Conservation (phyloP, 768 basidiomycete species). For the Epithele typhae region DNA sequence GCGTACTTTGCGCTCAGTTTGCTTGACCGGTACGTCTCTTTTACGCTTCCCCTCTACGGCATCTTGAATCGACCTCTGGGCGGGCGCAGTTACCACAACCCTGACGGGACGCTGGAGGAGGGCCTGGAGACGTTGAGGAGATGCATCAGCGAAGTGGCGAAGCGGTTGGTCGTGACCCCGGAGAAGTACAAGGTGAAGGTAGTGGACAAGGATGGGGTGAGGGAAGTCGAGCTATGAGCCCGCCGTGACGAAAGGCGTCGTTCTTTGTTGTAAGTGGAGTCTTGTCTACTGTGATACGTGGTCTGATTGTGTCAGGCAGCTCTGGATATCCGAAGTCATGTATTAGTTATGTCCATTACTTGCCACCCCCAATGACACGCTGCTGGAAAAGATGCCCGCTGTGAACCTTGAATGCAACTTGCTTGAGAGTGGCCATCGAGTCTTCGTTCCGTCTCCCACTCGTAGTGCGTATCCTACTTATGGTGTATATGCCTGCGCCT, state of each 20-base stretch:
- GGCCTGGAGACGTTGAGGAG: constrained; percentile 79
- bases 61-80: no score
- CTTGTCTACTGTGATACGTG: no score
- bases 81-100: constrained; percentile 90
- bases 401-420: no score
- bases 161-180: constrained; percentile 75
- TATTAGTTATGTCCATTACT: no score
- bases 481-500: no score
- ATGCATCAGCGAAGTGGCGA: constrained; percentile 85
- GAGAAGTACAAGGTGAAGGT: constrained; percentile 86
- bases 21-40: constrained; percentile 70
- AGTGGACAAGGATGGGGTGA: constrained; percentile 87
- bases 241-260: neutral
- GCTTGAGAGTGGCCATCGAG: no score
- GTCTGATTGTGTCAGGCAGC: no score
- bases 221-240: constrained; percentile 67
- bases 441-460: no score
- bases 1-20: constrained; percentile 90
- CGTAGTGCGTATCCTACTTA: no score
- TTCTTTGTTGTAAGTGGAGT: neutral
- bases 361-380: no score
- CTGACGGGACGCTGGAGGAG: constrained; percentile 79
- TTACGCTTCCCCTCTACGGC: neutral
- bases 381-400: no score
- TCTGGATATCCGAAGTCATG: no score